Base-by-base conservation (phyloP, 106 monocot species). In the Ottelia alismoides region DNA sequence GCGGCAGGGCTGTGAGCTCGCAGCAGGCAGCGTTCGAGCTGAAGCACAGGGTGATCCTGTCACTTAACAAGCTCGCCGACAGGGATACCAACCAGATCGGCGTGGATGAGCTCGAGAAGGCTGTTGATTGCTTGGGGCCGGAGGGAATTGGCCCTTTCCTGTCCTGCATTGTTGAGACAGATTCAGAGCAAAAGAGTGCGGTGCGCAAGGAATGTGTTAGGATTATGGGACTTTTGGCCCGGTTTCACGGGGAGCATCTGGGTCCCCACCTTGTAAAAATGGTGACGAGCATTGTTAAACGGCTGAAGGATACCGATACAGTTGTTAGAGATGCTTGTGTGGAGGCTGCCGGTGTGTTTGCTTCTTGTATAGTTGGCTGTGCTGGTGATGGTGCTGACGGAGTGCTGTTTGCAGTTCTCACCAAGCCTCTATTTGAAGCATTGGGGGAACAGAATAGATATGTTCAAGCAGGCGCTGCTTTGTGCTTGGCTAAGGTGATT, bases 21-120 rank as follows among this genome's bases (percentile, higher is more conserved):
- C 77, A 81, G 52, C 73, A 75, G 60, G 72, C 68, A 5, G 52
- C 62, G 1, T 84, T 88, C 46, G 94, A 81, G 60, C 72, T 94
- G 54, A 84, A 84, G 63, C 83, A 94, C 22, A 54, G 72, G 18
- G 65, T 84, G 27, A 58, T 81, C 20, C 45, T 76, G n/a, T 64
- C 84, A 25, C 70, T 94, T 9, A 94, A 94, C 68, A 94, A 88
- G 74, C 73, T 94, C 35, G 72, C 78, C 0, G 96, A 96, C 53
- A 50, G 96, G 6, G 96, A 96, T 63, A 96, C 96, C 2, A 72
- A 96, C 47, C 88, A 84, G 25, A 72, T 88, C 25, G 96, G 76
- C 0, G 63, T 61, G 48, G 76, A 76, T 11, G 88, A 96, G 58
- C 76, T 96, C 17, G 77, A 85, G 65, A 78, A 58, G 63, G 40